These are phyloP conservation scores for Vigna angularis DNA, from an alignment of 306 rosid species.

Conservation along the genomic window DNA sequence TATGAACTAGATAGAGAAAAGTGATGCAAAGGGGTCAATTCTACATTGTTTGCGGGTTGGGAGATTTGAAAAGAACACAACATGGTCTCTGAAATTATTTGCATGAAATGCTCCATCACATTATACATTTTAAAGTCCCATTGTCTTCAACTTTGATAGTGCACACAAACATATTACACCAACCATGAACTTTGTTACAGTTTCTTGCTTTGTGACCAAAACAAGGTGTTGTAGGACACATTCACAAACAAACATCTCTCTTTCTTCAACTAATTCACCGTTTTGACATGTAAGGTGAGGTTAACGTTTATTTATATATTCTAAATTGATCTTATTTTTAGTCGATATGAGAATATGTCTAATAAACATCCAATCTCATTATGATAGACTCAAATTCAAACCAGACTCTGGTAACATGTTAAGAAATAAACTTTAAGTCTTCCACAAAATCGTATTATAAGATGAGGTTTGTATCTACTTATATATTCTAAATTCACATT, in stretches of 20 bases:
- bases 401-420: too few relatives aligned
- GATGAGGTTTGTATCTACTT: too few relatives aligned
- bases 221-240: constrained; percentile 32
- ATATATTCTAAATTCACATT: too few relatives aligned
- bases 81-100: constrained; percentile 42
- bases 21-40: constrained; percentile 6
- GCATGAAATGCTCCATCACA: constrained; percentile 26
- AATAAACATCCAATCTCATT: too few relatives aligned
- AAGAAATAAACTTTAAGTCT: too few relatives aligned
- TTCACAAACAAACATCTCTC: constrained; percentile 37
- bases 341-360: too few relatives aligned
- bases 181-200: constrained; percentile 25
- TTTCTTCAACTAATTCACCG: neutral
- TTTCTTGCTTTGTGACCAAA: constrained; percentile 14
- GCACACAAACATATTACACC: neutral
- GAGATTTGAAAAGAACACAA: constrained; percentile 38
- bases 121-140: neutral
- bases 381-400: too few relatives aligned
- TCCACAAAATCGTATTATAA: too few relatives aligned
- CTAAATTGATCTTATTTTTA: too few relatives aligned
- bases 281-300: too few relatives aligned
- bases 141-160: constrained; percentile 5
- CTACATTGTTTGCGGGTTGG: constrained; percentile 46
- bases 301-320: too few relatives aligned
- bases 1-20: too few relatives aligned